Percentiles rank a stretch among this genome's conserved stretches.
phyloP scores from a whole-genome alignment of 768 basidiomycete species.

The Boletus insuetus region DNA sequence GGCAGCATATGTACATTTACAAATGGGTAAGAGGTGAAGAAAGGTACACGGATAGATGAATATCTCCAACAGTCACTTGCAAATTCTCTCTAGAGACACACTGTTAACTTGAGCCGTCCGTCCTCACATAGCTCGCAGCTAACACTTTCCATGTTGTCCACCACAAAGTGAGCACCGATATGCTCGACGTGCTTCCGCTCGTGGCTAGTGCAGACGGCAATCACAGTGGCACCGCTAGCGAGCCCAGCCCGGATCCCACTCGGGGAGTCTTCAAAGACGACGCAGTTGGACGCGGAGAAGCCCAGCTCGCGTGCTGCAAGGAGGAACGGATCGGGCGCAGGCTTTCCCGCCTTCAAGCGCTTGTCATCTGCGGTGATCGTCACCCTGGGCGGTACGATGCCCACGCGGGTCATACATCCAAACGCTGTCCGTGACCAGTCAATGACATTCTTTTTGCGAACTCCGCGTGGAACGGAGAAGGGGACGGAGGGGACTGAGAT shows the following conservation, averaged over 20 bases:
- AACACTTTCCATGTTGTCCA: slow-evolving; percentile 54
- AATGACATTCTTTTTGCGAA: no score
- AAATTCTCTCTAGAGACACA: slow-evolving; percentile 21
- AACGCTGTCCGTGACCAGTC: slow-evolving; percentile 37
- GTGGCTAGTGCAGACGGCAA: slow-evolving; percentile 76
- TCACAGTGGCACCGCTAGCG: slow-evolving; percentile 68
- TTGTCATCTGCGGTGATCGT: slow-evolving; percentile 79
- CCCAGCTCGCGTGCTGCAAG: slow-evolving; percentile 60
- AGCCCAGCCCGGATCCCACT: slow-evolving; percentile 66
- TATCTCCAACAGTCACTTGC: background rate
- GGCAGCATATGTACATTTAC: background rate
- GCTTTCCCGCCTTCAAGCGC: slow-evolving; percentile 64
- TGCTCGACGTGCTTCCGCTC: slow-evolving; percentile 51
- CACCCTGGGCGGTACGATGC: slow-evolving; percentile 62
- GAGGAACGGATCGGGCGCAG: slow-evolving; percentile 62
- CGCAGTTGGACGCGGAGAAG: slow-evolving; percentile 54
- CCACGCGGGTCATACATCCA: slow-evolving; percentile 70
- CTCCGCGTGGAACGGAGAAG: no score
- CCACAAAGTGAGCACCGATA: slow-evolving; percentile 55
- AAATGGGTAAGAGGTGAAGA: background rate
- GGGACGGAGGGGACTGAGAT: no score
- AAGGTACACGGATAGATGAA: background rate
- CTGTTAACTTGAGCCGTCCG: slow-evolving; percentile 44
- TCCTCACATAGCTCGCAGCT: slow-evolving; percentile 39
- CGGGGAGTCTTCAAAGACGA: slow-evolving; percentile 78